Evolutionary conservation across 2,329 filamentous ascomycete species (phyloP).

Genomic region (Trichothecium sympodiale): DNA sequence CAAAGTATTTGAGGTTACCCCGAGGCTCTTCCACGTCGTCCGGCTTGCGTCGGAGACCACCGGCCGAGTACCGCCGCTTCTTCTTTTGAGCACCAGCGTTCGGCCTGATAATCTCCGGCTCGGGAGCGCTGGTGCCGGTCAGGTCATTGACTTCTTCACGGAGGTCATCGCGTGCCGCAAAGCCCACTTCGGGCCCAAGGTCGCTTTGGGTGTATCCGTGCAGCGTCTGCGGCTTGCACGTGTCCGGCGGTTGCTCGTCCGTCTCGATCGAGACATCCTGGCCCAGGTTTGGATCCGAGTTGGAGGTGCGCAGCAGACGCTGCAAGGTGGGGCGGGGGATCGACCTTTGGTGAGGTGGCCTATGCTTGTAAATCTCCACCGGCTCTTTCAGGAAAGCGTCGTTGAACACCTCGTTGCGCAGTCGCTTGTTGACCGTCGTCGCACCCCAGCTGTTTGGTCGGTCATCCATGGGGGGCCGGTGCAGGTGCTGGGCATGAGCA

Average conservation of each 20-base stretch:
- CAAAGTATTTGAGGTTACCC: constrained; percentile 80
- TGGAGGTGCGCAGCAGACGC: constrained; percentile 30
- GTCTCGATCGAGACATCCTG: constrained; percentile 4
- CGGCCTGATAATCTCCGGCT: constrained; percentile 43
- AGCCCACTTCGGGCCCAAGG: constrained; percentile 15
- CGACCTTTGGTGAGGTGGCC: constrained; percentile 56
- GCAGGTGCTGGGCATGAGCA: constrained; percentile 5
- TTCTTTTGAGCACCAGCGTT: constrained; percentile 29
- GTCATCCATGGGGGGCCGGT: constrained; percentile 35
- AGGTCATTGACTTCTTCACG: constrained; percentile 39
- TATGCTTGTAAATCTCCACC: constrained; percentile 69
- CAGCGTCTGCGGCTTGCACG: constrained; percentile 1
- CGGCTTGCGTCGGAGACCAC: constrained; percentile 65
- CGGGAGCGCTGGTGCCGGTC: constrained; percentile 54
- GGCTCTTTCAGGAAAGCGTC: constrained; percentile 82
- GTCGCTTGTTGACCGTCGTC: constrained; percentile 76
- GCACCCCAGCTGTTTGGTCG: constrained; percentile 71
- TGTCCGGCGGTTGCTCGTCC: constrained; percentile 6
- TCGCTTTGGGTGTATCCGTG: constrained; percentile 22
- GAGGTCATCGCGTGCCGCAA: constrained; percentile 14
- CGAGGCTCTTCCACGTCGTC: constrained; percentile 58
- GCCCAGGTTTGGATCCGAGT: constrained; percentile 30
- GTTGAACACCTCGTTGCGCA: constrained; percentile 84
- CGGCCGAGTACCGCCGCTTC: constrained; percentile 75
- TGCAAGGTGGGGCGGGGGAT: constrained; percentile 44